phyloP scores from a whole-genome alignment of 2,329 filamentous ascomycete genomes.

The Aspergillus amoenus region DNA sequence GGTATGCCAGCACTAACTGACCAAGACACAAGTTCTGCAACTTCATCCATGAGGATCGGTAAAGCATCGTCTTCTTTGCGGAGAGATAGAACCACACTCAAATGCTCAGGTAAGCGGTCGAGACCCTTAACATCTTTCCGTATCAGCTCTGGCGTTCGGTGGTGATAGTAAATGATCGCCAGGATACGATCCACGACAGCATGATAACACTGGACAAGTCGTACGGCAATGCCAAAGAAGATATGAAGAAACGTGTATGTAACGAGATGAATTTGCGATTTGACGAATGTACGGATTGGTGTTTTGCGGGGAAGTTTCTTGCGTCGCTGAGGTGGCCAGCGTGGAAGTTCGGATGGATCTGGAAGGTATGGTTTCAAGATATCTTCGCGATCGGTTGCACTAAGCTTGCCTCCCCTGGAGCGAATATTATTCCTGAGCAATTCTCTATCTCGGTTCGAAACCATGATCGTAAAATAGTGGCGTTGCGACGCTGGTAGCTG shows the following conservation, averaged over 20 bases:
- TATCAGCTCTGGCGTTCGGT: conserved; percentile 90
- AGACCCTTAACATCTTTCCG: conserved; percentile 78
- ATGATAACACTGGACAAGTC: conserved; percentile 76
- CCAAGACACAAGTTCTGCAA: conserved; percentile 90
- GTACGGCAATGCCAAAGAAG: conserved; percentile 85
- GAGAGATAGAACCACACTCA: conserved; percentile 81
- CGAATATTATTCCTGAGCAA: conserved; percentile 41
- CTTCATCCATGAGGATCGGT: conserved; percentile 83
- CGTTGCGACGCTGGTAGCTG: not conserved
- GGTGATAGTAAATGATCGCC: conserved; percentile 88
- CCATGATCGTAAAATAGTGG: conserved; percentile 22
- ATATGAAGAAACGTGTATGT: conserved; percentile 59
- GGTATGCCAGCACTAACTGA: conserved; percentile 86
- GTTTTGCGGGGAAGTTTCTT: conserved; percentile 31
- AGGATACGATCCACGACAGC: conserved; percentile 73
- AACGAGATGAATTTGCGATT: conserved; percentile 44
- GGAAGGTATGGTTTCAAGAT: conserved; percentile 56
- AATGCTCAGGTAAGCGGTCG: conserved; percentile 73
- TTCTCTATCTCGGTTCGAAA: conserved; percentile 33
- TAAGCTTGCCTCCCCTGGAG: conserved; percentile 42
- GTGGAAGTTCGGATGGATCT: conserved; percentile 35
- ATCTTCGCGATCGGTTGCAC: conserved; percentile 49
- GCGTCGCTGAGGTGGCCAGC: conserved; percentile 24
- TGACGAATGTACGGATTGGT: conserved; percentile 47
- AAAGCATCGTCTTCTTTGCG: conserved; percentile 70